Conservation (phyloP, 352 stramenopile genomes). For the Globisporangium takayamanum region DNA sequence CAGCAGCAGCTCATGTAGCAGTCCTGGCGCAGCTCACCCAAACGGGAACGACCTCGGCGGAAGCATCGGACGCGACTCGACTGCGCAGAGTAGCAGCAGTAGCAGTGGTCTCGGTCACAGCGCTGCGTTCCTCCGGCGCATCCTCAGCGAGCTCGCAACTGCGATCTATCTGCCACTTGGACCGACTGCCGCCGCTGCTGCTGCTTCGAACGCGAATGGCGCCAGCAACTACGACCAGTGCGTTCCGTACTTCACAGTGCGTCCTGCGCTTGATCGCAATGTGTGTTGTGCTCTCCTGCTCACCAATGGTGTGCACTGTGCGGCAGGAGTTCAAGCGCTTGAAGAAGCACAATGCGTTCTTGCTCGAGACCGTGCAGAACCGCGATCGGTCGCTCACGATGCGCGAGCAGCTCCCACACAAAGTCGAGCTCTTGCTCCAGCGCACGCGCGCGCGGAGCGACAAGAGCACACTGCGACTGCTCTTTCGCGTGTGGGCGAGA, state of each 20-base stretch:
- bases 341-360: slow-evolving; percentile 32
- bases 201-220: slow-evolving; percentile 5
- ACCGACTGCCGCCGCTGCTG: slow-evolving; percentile 2
- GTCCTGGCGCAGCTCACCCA: not conserved
- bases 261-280: not conserved
- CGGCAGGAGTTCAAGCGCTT: slow-evolving; percentile 59
- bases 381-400: slow-evolving; percentile 34
- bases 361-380: slow-evolving; percentile 45
- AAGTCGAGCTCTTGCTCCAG: slow-evolving; percentile 34
- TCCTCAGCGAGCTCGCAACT: slow-evolving; percentile 40
- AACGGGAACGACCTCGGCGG: slow-evolving; percentile 5
- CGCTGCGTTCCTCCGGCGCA: slow-evolving; percentile 36
- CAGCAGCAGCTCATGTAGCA: slow-evolving; percentile 4
- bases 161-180: slow-evolving; percentile 46
- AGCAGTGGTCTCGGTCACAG: slow-evolving; percentile 22
- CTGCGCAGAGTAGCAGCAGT: not conserved
- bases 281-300: not conserved
- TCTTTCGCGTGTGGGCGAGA: slow-evolving; percentile 47
- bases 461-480: slow-evolving; percentile 18
- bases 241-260: slow-evolving; percentile 56
- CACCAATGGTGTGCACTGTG: not conserved
- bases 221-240: slow-evolving; percentile 24
- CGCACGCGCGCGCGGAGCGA: slow-evolving; percentile 15
- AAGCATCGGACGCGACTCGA: not conserved
- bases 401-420: slow-evolving; percentile 35